phyloP scores from a whole-genome alignment of 495 filamentous ascomycete species.

The Penicillium manginii region DNA sequence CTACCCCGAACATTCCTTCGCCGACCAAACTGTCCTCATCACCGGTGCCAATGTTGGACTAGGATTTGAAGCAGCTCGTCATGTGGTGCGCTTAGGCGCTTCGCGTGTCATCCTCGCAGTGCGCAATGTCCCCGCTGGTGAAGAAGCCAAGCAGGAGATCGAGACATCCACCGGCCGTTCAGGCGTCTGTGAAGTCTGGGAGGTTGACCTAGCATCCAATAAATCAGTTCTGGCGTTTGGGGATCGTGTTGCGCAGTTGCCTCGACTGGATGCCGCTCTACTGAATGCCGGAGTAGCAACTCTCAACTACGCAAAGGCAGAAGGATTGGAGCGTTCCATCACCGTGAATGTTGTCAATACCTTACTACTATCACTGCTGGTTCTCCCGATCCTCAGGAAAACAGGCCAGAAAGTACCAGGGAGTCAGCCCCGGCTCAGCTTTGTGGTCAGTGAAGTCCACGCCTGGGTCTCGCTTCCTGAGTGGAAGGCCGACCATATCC shows the following conservation, averaged over 20 bases:
- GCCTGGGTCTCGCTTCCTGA: constrained; percentile 36
- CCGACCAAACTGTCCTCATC: constrained; percentile 51
- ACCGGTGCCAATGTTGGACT: constrained; percentile 59
- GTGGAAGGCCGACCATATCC: constrained; percentile 33
- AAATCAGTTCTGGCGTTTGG: constrained; percentile 45
- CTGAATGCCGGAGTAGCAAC: constrained; percentile 51
- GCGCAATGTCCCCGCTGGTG: constrained; percentile 51
- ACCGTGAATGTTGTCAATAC: constrained; percentile 60
- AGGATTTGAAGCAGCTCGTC: constrained; percentile 51
- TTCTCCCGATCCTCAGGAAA: constrained; percentile 46
- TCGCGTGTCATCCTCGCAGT: constrained; percentile 58
- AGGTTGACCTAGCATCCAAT: constrained; percentile 54
- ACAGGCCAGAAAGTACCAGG: constrained; percentile 27
- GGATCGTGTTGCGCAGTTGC: constrained; percentile 34
- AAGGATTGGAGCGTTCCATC: constrained; percentile 51
- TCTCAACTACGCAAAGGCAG: constrained; percentile 23
- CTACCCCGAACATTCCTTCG: constrained; percentile 38
- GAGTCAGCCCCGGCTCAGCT: constrained; percentile 30
- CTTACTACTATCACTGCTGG: constrained; percentile 46
- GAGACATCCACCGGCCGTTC: constrained; percentile 33
- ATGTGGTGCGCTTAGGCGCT: constrained; percentile 50
- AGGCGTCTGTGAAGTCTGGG: constrained; percentile 55
- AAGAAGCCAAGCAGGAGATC: constrained; percentile 40
- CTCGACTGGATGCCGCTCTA: constrained; percentile 45
- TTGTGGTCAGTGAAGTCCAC: constrained; percentile 48